phyloP scores from a whole-genome alignment of 179 eudicot genomes.

The Actinidia arguta region DNA sequence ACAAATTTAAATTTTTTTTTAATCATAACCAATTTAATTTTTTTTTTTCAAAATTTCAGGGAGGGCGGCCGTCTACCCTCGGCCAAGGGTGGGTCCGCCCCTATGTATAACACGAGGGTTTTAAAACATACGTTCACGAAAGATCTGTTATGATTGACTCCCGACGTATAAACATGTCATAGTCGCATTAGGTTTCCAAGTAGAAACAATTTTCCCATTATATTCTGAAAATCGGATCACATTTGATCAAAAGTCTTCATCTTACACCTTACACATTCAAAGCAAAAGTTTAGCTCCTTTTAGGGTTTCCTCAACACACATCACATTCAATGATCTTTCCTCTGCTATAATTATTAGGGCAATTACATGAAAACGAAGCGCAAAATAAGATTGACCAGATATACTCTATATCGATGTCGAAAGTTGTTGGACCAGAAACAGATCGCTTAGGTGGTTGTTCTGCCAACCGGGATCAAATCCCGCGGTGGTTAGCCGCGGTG shows the following conservation, averaged over 20 bases:
- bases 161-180: not conserved
- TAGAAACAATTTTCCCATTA: too few relatives aligned
- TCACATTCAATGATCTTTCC: too few relatives aligned
- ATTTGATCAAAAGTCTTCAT: too few relatives aligned
- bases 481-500: too few relatives aligned
- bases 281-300: not conserved
- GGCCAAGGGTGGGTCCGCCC: too few relatives aligned
- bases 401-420: not conserved
- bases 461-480: slow-evolving; percentile 9
- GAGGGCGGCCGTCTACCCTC: too few relatives aligned
- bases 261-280: not conserved
- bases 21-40: too few relatives aligned
- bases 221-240: too few relatives aligned
- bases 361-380: not conserved
- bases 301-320: not conserved
- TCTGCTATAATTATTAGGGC: not conserved
- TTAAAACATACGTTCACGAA: too few relatives aligned
- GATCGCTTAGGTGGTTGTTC: not conserved
- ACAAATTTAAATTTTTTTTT: too few relatives aligned
- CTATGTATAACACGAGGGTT: too few relatives aligned
- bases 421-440: not conserved
- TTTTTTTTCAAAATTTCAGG: too few relatives aligned
- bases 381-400: not conserved
- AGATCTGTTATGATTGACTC: not conserved
- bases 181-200: not conserved